Base-by-base conservation (phyloP, 768 basidiomycete species). In the Tulasnella sp. region DNA sequence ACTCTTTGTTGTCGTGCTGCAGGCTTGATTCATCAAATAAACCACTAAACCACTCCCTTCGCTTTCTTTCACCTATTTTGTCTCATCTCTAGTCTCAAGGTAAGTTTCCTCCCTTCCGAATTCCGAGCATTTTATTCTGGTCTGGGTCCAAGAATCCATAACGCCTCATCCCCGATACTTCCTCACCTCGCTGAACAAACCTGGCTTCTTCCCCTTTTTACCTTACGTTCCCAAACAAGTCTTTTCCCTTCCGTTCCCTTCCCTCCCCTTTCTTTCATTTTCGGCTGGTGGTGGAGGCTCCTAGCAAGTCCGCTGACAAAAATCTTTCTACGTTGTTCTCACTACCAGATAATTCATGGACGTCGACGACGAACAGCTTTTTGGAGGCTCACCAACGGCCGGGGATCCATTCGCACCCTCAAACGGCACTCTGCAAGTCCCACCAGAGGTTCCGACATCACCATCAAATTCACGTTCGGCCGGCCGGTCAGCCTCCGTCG, bases 341-440 rank as follows among this genome's bases (percentile, higher is more conserved):
- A 49, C 45, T 49, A 49, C 45, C 45, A 64, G 58, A 64, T 64
- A 64, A 64, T 64, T 64, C 58, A 73, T 73, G 72, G 72, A 73
- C 52, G 52, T 73, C 42, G 72, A 73, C 72, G 72, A 73, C 45
- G 72, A 73, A 54, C 72, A 40, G 17, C 37, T 73, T 31, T 73
- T 73, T 45, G 72, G 72, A 73, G 38, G 34, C 45, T n/a, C 42
- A 49, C 25, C 72, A 11, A 37, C 42, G 25, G 37, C 37, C 37
- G 40, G 29, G 19, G 69, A 70, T 38, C 69, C 69, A 70, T 70
- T 70, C 69, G 40, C 40, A 42, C 69, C 36, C 29, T 17, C 37
- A 42, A 73, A 42, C n/a, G 39, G 40, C 36, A 52, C 72, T 19
- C 52, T 73, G 9, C 72, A 73, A 73, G 29, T 58, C 22, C 40